Conservation (phyloP, 306 rosid genomes). For the Pyrus communis region DNA sequence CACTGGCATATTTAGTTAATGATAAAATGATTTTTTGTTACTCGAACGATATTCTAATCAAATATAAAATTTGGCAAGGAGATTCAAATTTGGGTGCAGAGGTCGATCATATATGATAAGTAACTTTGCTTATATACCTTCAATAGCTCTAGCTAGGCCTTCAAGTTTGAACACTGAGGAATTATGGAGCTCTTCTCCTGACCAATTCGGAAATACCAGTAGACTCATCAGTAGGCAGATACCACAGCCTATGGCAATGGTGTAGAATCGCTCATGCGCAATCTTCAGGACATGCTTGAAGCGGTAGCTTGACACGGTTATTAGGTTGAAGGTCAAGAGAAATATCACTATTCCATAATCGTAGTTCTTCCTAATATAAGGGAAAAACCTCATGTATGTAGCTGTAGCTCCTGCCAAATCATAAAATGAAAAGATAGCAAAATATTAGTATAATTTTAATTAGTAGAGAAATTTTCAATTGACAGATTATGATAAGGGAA, state of each 20-base stretch:
- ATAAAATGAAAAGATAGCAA: not conserved
- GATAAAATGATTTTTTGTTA: not conserved
- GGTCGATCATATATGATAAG: not conserved
- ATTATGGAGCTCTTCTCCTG: conserved; percentile 82
- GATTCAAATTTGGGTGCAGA: not conserved
- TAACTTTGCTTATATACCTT: conserved; percentile 41
- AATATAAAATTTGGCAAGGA: not conserved
- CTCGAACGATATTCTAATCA: not conserved
- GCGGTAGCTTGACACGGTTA: conserved; percentile 76
- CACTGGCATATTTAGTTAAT: not conserved
- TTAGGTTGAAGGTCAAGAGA: conserved; percentile 78
- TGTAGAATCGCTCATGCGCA: conserved; percentile 67
- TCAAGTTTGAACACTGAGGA: conserved; percentile 74
- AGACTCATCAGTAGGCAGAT: conserved; percentile 82
- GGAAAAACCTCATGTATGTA: conserved; percentile 82
- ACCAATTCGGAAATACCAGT: conserved; percentile 82
- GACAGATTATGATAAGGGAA: not conserved
- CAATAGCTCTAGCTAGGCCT: conserved; percentile 81
- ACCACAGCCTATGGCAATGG: conserved; percentile 80
- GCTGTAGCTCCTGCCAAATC: conserved; percentile 63
- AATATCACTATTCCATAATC: conserved; percentile 88
- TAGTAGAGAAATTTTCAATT: not conserved
- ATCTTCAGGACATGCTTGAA: conserved; percentile 53
- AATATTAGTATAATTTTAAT: not conserved
- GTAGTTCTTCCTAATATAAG: conserved; percentile 81